These are phyloP conservation scores for Coemansia reversa DNA, from an alignment of 192 early-diverging fungal genomes.

Conservation along the genomic window DNA sequence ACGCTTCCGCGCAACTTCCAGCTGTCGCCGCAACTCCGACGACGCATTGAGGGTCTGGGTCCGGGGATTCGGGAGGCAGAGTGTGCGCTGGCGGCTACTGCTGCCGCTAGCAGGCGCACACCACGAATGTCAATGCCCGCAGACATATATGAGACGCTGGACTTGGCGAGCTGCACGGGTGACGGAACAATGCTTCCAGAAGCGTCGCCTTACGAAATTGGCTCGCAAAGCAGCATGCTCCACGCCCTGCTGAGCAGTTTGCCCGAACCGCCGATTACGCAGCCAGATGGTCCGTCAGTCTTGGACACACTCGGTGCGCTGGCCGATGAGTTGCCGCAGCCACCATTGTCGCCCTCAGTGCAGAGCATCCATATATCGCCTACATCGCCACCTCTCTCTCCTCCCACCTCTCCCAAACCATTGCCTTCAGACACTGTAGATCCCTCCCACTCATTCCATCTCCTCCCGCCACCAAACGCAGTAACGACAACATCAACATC, in stretches of 20 bases:
- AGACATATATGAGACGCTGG: constrained; percentile 28
- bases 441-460: background rate
- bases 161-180: constrained; percentile 7
- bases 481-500: too few species aligned
- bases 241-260: constrained; percentile 41
- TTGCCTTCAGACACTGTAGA: background rate
- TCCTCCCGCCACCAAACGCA: too few species aligned
- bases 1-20: constrained; percentile 31
- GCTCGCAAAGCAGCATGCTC: constrained; percentile 36
- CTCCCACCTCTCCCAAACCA: constrained; percentile 4
- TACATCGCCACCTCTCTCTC: constrained; percentile 17
- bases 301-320: constrained; percentile 22
- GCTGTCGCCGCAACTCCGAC: constrained; percentile 28
- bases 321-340: constrained; percentile 36
- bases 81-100: background rate
- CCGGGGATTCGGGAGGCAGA: background rate
- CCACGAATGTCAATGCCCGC: constrained; percentile 38
- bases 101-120: constrained; percentile 3
- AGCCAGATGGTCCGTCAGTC: constrained; percentile 6
- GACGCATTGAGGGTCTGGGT: constrained; percentile 18
- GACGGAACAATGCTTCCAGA: background rate
- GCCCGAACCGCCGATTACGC: constrained; percentile 37
- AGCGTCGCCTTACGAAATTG: background rate
- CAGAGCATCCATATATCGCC: constrained; percentile 1
- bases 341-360: constrained; percentile 11